phyloP scores from a whole-genome alignment of 176 grass and related monocot species.

The Phragmites australis region DNA sequence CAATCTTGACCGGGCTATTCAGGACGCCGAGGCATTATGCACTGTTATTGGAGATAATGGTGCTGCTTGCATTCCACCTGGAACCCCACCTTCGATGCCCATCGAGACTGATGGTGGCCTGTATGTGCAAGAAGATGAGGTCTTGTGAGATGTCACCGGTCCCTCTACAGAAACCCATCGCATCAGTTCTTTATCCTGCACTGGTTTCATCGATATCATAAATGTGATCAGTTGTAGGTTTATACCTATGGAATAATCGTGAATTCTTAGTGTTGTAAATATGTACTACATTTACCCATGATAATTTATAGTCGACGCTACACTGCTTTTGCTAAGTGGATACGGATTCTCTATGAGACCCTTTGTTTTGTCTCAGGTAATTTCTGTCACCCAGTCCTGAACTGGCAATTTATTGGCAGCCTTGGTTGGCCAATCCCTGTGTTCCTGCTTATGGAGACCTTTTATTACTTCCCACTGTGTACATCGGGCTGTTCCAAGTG shows the following conservation, averaged over 20 bases:
- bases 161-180: not conserved
- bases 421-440: not conserved
- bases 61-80: slow-evolving; percentile 77
- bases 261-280: slow-evolving; percentile 17
- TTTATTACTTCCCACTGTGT: not conserved
- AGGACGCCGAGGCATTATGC: slow-evolving; percentile 85
- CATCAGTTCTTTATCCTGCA: not conserved
- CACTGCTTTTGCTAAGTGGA: slow-evolving; percentile 13
- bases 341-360: not conserved
- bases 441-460: not conserved
- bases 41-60: slow-evolving; percentile 60
- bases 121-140: slow-evolving; percentile 76
- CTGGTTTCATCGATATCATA: not conserved
- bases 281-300: too few relatives aligned
- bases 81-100: slow-evolving; percentile 85
- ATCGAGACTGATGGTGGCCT: slow-evolving; percentile 70
- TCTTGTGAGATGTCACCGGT: slow-evolving; percentile 47
- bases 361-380: not conserved
- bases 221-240: slow-evolving; percentile 11
- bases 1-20: slow-evolving; percentile 67
- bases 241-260: slow-evolving; percentile 24
- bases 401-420: not conserved
- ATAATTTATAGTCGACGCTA: slow-evolving; percentile 1
- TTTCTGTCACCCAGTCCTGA: not conserved
- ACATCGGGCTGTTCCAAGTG: not conserved